Percentiles rank a stretch among this genome's conserved stretches.
phyloP scores from a whole-genome alignment of 2,329 filamentous ascomycete species.

The Byssothecium circinans region DNA sequence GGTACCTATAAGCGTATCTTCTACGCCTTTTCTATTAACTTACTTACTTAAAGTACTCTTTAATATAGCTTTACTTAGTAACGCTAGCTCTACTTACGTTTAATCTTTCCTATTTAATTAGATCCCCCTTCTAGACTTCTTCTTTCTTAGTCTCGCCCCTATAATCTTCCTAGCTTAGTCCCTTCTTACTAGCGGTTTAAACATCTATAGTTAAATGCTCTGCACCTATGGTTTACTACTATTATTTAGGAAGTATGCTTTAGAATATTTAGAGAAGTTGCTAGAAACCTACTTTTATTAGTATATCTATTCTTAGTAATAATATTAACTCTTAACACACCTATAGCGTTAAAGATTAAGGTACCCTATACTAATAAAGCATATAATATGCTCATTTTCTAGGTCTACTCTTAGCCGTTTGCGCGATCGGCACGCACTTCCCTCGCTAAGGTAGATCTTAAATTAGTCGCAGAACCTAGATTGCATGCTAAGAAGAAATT shows the following conservation, averaged over 20 bases:
- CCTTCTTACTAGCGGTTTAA: constrained; percentile 9
- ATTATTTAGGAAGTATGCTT: constrained; percentile 14
- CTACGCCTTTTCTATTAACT: neutral
- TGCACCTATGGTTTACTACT: constrained; percentile 13
- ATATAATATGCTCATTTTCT: constrained; percentile 15
- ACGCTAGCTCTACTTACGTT: constrained; percentile 7
- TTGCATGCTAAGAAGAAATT: too few species aligned
- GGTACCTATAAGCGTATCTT: constrained; percentile 1
- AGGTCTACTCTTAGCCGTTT: constrained; percentile 10
- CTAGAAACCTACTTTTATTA: constrained; percentile 15
- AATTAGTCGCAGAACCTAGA: too few species aligned
- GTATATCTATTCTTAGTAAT: constrained; percentile 4
- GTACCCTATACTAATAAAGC: constrained; percentile 16
- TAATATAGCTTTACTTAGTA: constrained; percentile 10
- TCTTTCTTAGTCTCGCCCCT: constrained; percentile 13
- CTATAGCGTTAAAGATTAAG: constrained; percentile 14
- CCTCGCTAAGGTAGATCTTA: constrained; percentile 8
- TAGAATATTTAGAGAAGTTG: constrained; percentile 8
- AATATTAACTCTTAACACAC: constrained; percentile 3
- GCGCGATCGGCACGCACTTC: constrained; percentile 12
- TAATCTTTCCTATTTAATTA: constrained; percentile 9
- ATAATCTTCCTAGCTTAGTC: constrained; percentile 5
- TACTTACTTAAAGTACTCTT: constrained; percentile 3
- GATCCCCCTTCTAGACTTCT: constrained; percentile 11
- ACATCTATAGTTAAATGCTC: constrained; percentile 9